Percentiles rank a stretch among this genome's conserved stretches.
Evolutionary conservation across 2,329 filamentous ascomycete species (phyloP).

Genomic region (Lachnellula arida): DNA sequence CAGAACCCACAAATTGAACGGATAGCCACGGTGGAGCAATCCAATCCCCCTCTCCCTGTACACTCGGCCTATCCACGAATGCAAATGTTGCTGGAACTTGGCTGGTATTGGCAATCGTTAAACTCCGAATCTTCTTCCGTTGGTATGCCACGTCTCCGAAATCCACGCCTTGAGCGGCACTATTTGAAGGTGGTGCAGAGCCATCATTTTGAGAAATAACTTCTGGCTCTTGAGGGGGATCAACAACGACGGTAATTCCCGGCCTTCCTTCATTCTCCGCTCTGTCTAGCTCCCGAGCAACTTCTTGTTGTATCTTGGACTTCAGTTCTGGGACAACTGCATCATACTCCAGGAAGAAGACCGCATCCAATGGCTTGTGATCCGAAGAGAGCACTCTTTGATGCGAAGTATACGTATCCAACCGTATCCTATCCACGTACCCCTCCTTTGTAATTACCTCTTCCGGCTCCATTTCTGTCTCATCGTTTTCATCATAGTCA

Average conservation of each 20-base stretch:
- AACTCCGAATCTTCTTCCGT: slow-evolving; percentile 56
- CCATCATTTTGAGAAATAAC: slow-evolving; percentile 17
- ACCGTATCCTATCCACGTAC: slow-evolving; percentile 47
- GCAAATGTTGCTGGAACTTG: slow-evolving; percentile 72
- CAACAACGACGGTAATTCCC: slow-evolving; percentile 75
- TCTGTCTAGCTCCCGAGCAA: slow-evolving; percentile 81
- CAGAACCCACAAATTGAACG: slow-evolving; percentile 56
- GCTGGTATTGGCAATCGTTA: slow-evolving; percentile 92
- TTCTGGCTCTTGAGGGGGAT: slow-evolving; percentile 43
- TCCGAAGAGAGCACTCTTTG: slow-evolving; percentile 89
- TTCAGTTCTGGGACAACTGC: slow-evolving; percentile 82
- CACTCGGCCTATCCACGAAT: slow-evolving; percentile 72
- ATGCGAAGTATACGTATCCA: slow-evolving; percentile 76
- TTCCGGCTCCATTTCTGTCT: slow-evolving; percentile 39
- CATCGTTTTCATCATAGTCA: slow-evolving; percentile 49
- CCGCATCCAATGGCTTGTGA: slow-evolving; percentile 83
- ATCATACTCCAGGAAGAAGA: slow-evolving; percentile 82
- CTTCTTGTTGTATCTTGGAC: slow-evolving; percentile 76
- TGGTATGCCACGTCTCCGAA: slow-evolving; percentile 73
- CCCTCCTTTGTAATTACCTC: slow-evolving; percentile 54
- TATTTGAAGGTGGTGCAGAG: slow-evolving; percentile 25
- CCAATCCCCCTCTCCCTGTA: slow-evolving; percentile 41
- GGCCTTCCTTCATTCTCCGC: slow-evolving; percentile 89
- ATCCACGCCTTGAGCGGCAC: slow-evolving; percentile 54
- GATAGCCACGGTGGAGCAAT: slow-evolving; percentile 63